Evolutionary conservation across 805 yeast genomes (phyloP).

Genomic region (Ascoidea asiatica): DNA sequence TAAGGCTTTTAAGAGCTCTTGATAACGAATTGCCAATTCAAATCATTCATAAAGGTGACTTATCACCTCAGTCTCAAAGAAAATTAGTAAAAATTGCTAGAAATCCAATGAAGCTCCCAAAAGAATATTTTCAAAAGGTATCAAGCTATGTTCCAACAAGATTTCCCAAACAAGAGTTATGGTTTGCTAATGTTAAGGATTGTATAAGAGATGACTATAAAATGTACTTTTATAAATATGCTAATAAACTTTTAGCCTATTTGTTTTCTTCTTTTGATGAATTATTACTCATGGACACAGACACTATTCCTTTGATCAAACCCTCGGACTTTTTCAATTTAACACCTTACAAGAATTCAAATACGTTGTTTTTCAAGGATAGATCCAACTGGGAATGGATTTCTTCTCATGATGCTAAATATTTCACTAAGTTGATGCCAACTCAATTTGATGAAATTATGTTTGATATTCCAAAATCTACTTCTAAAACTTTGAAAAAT

Average conservation of each 20-base stretch:
- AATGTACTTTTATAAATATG: slow-evolving; percentile 22
- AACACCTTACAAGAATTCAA: slow-evolving; percentile 18
- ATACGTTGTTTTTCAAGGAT: slow-evolving; percentile 32
- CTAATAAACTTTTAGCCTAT: slow-evolving; percentile 33
- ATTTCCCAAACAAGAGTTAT: slow-evolving; percentile 22
- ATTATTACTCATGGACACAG: slow-evolving; percentile 40
- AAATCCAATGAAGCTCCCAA: slow-evolving; percentile 1
- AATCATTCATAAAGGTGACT: slow-evolving; percentile 17
- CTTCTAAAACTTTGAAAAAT: slow-evolving; percentile 11
- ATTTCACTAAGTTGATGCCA: slow-evolving; percentile 25
- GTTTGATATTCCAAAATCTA: slow-evolving; percentile 10
- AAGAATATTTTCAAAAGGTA: neutral
- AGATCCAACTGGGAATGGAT: slow-evolving; percentile 16
- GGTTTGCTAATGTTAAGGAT: slow-evolving; percentile 23
- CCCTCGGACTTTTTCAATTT: slow-evolving; percentile 22
- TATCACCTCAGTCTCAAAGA: slow-evolving; percentile 16
- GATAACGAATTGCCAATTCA: slow-evolving; percentile 19
- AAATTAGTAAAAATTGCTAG: slow-evolving; percentile 24
- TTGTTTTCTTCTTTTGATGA: slow-evolving; percentile 33
- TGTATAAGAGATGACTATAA: slow-evolving; percentile 12
- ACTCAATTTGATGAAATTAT: slow-evolving; percentile 14
- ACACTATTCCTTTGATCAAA: slow-evolving; percentile 28
- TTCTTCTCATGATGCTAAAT: slow-evolving; percentile 16
- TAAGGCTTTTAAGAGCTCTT: slow-evolving; percentile 16
- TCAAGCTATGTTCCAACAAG: slow-evolving; percentile 8